phyloP scores from a whole-genome alignment of 371 early-diverging fungal species.

The Mucor irregularis region DNA sequence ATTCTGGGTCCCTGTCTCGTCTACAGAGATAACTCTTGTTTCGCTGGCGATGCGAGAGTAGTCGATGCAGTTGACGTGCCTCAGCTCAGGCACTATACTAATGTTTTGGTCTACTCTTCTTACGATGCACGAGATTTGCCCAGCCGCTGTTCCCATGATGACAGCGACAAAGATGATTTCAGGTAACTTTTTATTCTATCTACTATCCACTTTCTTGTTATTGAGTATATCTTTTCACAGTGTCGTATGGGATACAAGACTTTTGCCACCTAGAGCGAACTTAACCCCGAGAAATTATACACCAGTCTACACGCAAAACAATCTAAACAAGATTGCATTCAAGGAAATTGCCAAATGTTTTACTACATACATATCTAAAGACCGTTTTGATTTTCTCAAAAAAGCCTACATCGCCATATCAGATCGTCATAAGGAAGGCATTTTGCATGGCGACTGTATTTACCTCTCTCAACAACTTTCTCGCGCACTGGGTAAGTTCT shows the following conservation, averaged over 20 bases:
- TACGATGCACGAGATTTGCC: constrained; percentile 68
- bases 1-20: constrained; percentile 56
- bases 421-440: constrained; percentile 10
- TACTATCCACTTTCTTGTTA: too few relatives aligned
- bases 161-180: constrained; percentile 78
- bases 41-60: constrained; percentile 76
- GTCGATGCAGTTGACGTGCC: constrained; percentile 63
- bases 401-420: constrained; percentile 9
- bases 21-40: constrained; percentile 68
- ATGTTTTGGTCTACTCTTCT: constrained; percentile 80
- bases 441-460: constrained; percentile 15
- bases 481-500: constrained; percentile 17
- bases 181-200: constrained; percentile 20
- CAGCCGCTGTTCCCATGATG: constrained; percentile 75
- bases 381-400: background rate
- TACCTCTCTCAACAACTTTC: constrained; percentile 14
- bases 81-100: constrained; percentile 55
- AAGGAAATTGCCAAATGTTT: constrained; percentile 18
- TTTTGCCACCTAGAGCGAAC: constrained; percentile 41
- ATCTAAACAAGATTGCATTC: constrained; percentile 1
- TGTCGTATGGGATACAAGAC: constrained; percentile 64
- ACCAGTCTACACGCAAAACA: background rate
- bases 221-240: constrained; percentile 20
- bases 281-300: background rate
- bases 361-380: constrained; percentile 20